phyloP scores from a whole-genome alignment of 2,329 filamentous ascomycete species.

The Microsporum ferrugineum region DNA sequence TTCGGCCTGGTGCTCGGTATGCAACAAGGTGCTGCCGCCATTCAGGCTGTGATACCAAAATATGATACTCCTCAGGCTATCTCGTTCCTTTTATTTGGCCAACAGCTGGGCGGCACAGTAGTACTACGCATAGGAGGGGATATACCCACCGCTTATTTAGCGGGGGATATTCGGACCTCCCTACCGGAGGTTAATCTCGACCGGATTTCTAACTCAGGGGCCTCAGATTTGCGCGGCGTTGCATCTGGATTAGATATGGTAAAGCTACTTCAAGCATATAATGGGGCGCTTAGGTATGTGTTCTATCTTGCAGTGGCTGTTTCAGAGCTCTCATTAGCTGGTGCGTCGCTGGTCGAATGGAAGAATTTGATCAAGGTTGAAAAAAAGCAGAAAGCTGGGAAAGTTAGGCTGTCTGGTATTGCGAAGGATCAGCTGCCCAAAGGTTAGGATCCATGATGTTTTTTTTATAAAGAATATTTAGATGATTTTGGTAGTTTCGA shows the following conservation, averaged over 20 bases:
- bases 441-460: too few relatives aligned
- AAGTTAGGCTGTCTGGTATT: neutral
- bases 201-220: neutral
- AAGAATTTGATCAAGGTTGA: neutral
- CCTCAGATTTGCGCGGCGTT: neutral
- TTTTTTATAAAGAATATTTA: too few relatives aligned
- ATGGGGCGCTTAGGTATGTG: neutral
- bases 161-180: neutral
- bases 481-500: neutral
- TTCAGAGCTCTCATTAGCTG: neutral
- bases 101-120: neutral
- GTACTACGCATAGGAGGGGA: neutral
- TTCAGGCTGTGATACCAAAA: conserved; percentile 14
- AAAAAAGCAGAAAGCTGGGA: neutral
- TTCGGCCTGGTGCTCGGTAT: conserved; percentile 17
- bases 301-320: neutral
- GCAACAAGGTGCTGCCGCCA: conserved; percentile 13
- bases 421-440: neutral
- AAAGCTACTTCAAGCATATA: neutral
- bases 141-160: neutral
- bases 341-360: neutral
- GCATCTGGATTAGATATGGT: neutral
- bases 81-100: neutral
- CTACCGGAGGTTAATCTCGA: neutral
- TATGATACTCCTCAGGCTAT: neutral